Evolutionary conservation across 345 rosid species (phyloP).

Genomic region (Durio zibethinus): DNA sequence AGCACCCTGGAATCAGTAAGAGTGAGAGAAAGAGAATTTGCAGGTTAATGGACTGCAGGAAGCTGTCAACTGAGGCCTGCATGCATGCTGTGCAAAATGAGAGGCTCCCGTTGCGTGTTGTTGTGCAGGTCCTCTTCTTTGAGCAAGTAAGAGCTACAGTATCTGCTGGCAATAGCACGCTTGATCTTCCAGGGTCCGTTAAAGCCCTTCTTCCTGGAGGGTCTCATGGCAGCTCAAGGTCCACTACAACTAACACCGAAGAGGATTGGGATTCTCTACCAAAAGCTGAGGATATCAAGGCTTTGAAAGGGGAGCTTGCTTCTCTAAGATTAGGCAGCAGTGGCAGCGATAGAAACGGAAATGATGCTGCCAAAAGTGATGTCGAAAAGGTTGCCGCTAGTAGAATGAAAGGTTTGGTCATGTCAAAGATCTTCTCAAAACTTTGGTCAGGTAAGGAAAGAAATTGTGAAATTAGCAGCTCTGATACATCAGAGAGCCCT

Average conservation of each 20-base stretch:
- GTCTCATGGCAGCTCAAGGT: slow-evolving; percentile 83
- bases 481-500: slow-evolving; percentile 67
- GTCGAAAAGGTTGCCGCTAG: slow-evolving; percentile 34
- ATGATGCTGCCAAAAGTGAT: slow-evolving; percentile 28
- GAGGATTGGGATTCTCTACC: slow-evolving; percentile 87
- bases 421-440: slow-evolving; percentile 54
- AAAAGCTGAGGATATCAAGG: slow-evolving; percentile 65
- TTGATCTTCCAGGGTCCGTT: slow-evolving; percentile 52
- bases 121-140: slow-evolving; percentile 87
- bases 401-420: slow-evolving; percentile 55
- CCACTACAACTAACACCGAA: slow-evolving; percentile 73
- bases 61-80: slow-evolving; percentile 77
- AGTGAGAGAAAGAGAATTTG: slow-evolving; percentile 71
- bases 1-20: slow-evolving; percentile 55
- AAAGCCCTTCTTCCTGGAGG: slow-evolving; percentile 48
- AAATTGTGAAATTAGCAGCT: slow-evolving; percentile 59
- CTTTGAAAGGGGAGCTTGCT: slow-evolving; percentile 67
- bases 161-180: slow-evolving; percentile 52
- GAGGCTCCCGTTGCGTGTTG: slow-evolving; percentile 74
- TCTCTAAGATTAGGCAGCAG: slow-evolving; percentile 33
- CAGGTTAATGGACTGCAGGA: slow-evolving; percentile 73
- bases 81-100: slow-evolving; percentile 87
- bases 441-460: slow-evolving; percentile 64
- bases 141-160: slow-evolving; percentile 66
- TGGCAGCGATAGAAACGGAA: slow-evolving; percentile 25